Percentiles rank a stretch among this genome's conserved stretches.
Evolutionary conservation across 352 stramenopile genomes (phyloP).

Genomic region (Phytophthora europaea): DNA sequence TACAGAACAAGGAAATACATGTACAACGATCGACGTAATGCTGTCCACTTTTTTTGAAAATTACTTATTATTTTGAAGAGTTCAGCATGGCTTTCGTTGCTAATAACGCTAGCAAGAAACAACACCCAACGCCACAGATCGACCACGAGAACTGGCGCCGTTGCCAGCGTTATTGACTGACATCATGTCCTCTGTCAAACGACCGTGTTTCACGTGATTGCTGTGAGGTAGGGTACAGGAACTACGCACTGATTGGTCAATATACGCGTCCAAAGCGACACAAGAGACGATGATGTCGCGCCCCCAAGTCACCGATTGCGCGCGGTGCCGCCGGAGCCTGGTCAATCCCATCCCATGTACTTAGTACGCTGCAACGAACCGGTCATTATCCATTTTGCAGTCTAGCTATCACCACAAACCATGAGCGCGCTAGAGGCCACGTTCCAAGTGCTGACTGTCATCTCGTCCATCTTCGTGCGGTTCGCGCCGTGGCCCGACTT

Average conservation of each 20-base stretch:
- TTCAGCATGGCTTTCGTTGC: no score
- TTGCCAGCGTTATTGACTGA: no score
- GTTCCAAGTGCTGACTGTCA: conserved; percentile 69
- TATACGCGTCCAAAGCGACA: conserved; percentile 8
- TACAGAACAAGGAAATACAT: no score
- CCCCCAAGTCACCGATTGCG: conserved; percentile 13
- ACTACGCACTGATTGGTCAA: conserved; percentile 15
- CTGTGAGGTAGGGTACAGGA: not conserved
- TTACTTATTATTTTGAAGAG: no score
- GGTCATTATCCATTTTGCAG: conserved; percentile 28
- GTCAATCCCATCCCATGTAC: not conserved
- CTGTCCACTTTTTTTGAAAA: no score
- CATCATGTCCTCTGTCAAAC: no score
- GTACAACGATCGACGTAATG: no score
- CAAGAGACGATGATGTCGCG: conserved; percentile 21
- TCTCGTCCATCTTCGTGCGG: conserved; percentile 78
- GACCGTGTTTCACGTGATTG: no score
- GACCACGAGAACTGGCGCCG: no score
- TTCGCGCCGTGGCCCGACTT: conserved; percentile 63
- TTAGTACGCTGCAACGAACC: not conserved
- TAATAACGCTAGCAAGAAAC: no score
- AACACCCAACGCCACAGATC: no score
- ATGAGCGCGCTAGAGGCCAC: conserved; percentile 29
- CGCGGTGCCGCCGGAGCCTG: conserved; percentile 2
- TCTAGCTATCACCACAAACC: not conserved